phyloP scores from a whole-genome alignment of 2,329 filamentous ascomycete species.

The Balansia obtecta region DNA sequence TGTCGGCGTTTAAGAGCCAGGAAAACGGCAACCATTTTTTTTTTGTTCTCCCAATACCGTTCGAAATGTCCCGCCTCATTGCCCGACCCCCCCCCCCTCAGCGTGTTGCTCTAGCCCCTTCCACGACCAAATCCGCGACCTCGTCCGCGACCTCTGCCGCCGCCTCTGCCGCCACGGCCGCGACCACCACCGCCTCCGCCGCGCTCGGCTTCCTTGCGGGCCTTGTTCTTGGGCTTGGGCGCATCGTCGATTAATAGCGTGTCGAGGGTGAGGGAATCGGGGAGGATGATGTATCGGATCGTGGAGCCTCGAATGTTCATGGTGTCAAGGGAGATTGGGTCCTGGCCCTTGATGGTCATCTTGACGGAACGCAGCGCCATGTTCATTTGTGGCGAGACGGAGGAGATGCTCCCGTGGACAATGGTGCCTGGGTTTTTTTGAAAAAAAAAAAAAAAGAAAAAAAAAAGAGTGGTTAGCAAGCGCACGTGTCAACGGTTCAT shows the following conservation, averaged over 20 bases:
- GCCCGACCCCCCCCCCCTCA: no score
- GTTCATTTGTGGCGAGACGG: slow-evolving; percentile 97
- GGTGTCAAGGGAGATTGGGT: slow-evolving; percentile 77
- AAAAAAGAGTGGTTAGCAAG: neutral
- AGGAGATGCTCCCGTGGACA: slow-evolving; percentile 91
- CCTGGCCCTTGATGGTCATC: slow-evolving; percentile 84
- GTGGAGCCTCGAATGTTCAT: slow-evolving; percentile 96
- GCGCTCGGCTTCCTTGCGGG: slow-evolving; percentile 73
- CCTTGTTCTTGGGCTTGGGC: slow-evolving; percentile 99
- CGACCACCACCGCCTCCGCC: slow-evolving; percentile 40
- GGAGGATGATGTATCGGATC: slow-evolving; percentile 92
- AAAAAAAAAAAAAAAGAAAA: neutral
- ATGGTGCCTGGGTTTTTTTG: slow-evolving; percentile 58
- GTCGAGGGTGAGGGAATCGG: slow-evolving; percentile 88
- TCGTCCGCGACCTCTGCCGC: slow-evolving; percentile 31
- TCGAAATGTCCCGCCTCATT: neutral
- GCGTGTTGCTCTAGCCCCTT: neutral
- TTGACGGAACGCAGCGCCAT: slow-evolving; percentile 90
- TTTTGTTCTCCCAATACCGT: neutral
- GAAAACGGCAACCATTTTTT: neutral
- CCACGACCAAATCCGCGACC: slow-evolving; percentile 16
- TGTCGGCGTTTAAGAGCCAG: neutral
- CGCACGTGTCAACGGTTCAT: neutral
- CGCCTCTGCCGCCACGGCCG: slow-evolving; percentile 41
- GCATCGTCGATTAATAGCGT: slow-evolving; percentile 92